phyloP scores from a whole-genome alignment of 176 grass and related monocot species.

The Luzula sylvatica region DNA sequence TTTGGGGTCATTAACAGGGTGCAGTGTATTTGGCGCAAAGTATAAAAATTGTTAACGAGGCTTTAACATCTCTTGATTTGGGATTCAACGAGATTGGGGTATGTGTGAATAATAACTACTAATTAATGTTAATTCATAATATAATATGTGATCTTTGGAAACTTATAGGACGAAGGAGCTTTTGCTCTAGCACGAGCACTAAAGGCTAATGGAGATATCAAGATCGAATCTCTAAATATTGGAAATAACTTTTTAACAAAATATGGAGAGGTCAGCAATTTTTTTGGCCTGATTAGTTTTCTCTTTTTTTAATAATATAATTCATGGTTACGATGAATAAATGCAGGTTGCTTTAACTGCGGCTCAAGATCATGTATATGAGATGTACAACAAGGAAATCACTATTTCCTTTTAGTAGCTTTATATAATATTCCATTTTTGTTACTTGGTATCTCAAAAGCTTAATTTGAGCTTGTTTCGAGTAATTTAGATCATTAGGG shows the following conservation, averaged over 20 bases:
- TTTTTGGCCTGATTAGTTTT: neutral
- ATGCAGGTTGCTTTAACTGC: constrained; percentile 83
- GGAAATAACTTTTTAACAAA: constrained; percentile 82
- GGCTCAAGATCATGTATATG: constrained; percentile 74
- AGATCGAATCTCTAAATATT: constrained; percentile 63
- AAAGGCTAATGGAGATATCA: constrained; percentile 86
- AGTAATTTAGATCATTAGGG: no score
- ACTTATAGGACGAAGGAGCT: constrained; percentile 66
- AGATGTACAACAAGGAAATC: constrained; percentile 85
- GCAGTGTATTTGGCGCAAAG: constrained; percentile 80
- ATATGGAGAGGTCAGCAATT: constrained; percentile 75
- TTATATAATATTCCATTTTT: no score
- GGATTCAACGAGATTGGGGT: constrained; percentile 99
- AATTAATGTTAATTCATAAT: constrained; percentile 1
- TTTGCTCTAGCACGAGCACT: constrained; percentile 92
- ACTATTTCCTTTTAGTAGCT: constrained; percentile 68
- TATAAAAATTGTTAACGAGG: constrained; percentile 96
- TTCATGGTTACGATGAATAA: constrained; percentile 15
- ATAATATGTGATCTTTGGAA: neutral
- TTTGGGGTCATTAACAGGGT: constrained; percentile 38
- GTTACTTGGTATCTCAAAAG: no score
- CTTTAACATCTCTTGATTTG: constrained; percentile 75
- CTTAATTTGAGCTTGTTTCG: no score
- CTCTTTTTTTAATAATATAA: neutral
- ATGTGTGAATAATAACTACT: constrained; percentile 9